Evolutionary conservation across 1,284 basidiomycete species (phyloP).

Genomic region (Cronartium quercuum): DNA sequence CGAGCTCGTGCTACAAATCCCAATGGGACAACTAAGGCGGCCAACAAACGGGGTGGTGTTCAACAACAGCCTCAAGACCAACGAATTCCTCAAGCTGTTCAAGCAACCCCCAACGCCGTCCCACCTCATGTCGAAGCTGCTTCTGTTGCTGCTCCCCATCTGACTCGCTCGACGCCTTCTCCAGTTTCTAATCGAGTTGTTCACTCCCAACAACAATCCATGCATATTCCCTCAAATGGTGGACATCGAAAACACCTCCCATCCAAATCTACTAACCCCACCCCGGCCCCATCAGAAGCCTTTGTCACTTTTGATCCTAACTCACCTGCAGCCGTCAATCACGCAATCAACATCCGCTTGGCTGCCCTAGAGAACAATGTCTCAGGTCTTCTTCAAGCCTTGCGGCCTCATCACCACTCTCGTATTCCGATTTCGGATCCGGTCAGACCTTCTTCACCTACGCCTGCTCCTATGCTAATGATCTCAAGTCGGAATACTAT

Average conservation of each 20-base stretch:
- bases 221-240: too few relatives aligned
- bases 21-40: neutral
- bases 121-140: neutral
- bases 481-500: conserved; percentile 2
- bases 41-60: neutral
- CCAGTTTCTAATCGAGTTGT: neutral
- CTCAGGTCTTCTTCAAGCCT: conserved; percentile 27
- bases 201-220: neutral
- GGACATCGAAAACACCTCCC: too few relatives aligned
- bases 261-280: conserved; percentile 6
- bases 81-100: too few relatives aligned
- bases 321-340: conserved; percentile 1
- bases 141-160: neutral
- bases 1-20: conserved; percentile 26
- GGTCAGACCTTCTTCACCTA: conserved; percentile 8
- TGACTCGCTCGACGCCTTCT: neutral
- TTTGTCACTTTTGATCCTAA: neutral
- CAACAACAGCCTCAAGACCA: neutral
- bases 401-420: conserved; percentile 19
- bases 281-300: conserved; percentile 6
- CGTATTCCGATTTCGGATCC: neutral
- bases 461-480: conserved; percentile 10
- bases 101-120: neutral
- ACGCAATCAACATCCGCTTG: conserved; percentile 11
- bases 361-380: conserved; percentile 34